A percentile compares a stretch with the other conserved stretches of the same genome.
Conservation (phyloP, 2,329 filamentous ascomycete genomes). For the Chaetomium sp. region DNA sequence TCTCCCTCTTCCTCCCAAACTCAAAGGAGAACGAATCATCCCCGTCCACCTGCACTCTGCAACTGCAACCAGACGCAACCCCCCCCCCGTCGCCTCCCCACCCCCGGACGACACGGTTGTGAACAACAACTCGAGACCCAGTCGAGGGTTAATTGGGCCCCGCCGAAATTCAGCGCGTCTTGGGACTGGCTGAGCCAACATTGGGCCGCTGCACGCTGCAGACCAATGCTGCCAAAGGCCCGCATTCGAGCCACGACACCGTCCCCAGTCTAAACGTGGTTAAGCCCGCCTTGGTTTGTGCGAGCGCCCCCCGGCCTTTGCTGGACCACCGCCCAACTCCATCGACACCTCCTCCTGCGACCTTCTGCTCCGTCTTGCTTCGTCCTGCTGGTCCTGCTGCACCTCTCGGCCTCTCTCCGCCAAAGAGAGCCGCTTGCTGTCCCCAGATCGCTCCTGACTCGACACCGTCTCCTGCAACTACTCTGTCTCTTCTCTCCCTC, state of each 20-base stretch:
- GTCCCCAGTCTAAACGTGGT: slow-evolving; percentile 41
- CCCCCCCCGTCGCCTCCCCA: background rate
- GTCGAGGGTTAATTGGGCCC: slow-evolving; percentile 34
- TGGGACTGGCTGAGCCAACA: slow-evolving; percentile 35
- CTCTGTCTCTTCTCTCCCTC: slow-evolving; percentile 6
- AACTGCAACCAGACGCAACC: background rate
- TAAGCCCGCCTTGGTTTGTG: slow-evolving; percentile 37
- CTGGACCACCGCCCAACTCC: slow-evolving; percentile 27
- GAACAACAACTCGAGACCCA: slow-evolving; percentile 29
- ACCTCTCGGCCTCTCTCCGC: slow-evolving; percentile 29
- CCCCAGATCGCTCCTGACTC: slow-evolving; percentile 29
- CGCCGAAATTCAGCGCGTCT: slow-evolving; percentile 32
- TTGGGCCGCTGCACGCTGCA: slow-evolving; percentile 42
- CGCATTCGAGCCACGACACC: slow-evolving; percentile 49
- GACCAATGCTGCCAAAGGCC: slow-evolving; percentile 38
- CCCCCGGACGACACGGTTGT: slow-evolving; percentile 23
- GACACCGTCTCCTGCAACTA: slow-evolving; percentile 20
- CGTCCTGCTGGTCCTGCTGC: slow-evolving; percentile 12
- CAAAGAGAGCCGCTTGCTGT: slow-evolving; percentile 34
- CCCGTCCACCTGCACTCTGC: slow-evolving; percentile 25
- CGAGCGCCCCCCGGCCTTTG: slow-evolving; percentile 27
- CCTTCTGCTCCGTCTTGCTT: slow-evolving; percentile 15
- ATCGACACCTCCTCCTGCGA: slow-evolving; percentile 28
- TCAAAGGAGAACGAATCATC: slow-evolving; percentile 30
- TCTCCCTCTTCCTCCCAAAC: background rate